Evolutionary conservation across 2,329 filamentous ascomycete genomes (phyloP).

Genomic region (Acrodontium crateriforme): DNA sequence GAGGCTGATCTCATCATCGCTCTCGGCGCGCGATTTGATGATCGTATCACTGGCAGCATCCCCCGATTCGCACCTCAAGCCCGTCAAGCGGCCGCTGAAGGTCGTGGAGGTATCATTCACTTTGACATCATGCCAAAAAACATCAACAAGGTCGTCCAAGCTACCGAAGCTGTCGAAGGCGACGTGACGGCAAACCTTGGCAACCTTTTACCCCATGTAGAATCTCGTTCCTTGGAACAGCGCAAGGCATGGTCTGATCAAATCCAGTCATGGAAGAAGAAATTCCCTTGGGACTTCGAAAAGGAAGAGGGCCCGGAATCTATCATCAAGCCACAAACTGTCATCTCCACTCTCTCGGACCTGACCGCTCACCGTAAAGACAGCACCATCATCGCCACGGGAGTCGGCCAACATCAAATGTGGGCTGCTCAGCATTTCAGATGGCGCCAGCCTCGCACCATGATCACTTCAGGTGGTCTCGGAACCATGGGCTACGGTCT

Average conservation of each 20-base stretch:
- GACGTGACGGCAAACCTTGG: constrained; percentile 72
- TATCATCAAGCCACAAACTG: constrained; percentile 83
- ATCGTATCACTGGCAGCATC: constrained; percentile 75
- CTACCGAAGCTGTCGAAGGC: constrained; percentile 87
- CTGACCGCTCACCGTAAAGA: constrained; percentile 70
- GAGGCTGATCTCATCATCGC: constrained; percentile 93
- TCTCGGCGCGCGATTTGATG: constrained; percentile 85
- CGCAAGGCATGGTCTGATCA: constrained; percentile 78
- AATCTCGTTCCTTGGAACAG: constrained; percentile 46
- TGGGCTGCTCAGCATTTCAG: constrained; percentile 95
- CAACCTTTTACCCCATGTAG: constrained; percentile 58
- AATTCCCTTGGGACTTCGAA: constrained; percentile 82
- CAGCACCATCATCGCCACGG: constrained; percentile 76
- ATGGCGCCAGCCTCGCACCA: constrained; percentile 79
- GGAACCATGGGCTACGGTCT: constrained; percentile 95
- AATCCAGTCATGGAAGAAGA: constrained; percentile 81
- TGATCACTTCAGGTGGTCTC: constrained; percentile 93
- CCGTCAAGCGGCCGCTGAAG: constrained; percentile 69
- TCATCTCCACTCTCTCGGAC: constrained; percentile 82
- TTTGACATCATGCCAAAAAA: constrained; percentile 99
- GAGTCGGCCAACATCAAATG: constrained; percentile 98
- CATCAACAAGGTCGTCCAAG: constrained; percentile 98
- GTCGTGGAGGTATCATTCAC: constrained; percentile 86
- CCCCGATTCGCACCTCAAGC: constrained; percentile 81
- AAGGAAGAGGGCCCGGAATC: constrained; percentile 54